These are phyloP conservation scores for Steccherinum ochraceum DNA, from an alignment of 768 basidiomycete genomes.

Conservation along the genomic window DNA sequence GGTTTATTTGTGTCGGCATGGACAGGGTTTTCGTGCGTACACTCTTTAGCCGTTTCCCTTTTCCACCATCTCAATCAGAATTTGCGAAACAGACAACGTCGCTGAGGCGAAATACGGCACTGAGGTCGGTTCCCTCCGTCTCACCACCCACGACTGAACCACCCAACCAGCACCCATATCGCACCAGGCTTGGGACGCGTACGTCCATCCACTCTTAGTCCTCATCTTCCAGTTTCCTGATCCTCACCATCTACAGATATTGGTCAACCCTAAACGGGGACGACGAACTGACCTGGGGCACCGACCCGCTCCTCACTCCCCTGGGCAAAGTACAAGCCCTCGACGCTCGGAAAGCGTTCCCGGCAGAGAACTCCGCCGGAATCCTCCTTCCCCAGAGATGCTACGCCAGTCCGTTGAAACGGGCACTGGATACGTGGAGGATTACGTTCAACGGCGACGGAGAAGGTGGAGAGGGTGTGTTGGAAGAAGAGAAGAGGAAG, in stretches of 20 bases:
- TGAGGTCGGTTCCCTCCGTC: constrained; percentile 19
- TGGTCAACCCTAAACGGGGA: constrained; percentile 64
- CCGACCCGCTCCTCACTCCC: constrained; percentile 59
- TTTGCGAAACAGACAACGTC: constrained; percentile 71
- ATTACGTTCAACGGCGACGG: constrained; percentile 42
- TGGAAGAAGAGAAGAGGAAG: constrained; percentile 16
- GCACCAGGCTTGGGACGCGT: constrained; percentile 57
- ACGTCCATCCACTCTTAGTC: constrained; percentile 10
- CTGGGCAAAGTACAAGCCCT: constrained; percentile 53
- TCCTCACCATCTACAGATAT: constrained; percentile 31
- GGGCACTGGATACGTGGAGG: constrained; percentile 52
- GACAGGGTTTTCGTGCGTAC: constrained; percentile 67
- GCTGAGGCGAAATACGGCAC: constrained; percentile 53
- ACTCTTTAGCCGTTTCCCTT: neutral
- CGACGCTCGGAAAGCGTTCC: constrained; percentile 40
- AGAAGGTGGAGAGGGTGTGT: constrained; percentile 9
- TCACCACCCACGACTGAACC: too few species aligned
- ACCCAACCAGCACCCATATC: too few species aligned
- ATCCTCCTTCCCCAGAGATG: constrained; percentile 49
- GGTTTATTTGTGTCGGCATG: constrained; percentile 63
- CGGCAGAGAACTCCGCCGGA: constrained; percentile 22
- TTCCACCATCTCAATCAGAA: neutral
- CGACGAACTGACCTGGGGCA: constrained; percentile 66
- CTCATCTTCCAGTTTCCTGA: too few species aligned
- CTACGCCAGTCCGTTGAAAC: constrained; percentile 59